Evolutionary conservation across 202 grass and related monocot species (phyloP), one percentile per base, ranked within the genome.

Genomic region (Setaria italica): DNA sequence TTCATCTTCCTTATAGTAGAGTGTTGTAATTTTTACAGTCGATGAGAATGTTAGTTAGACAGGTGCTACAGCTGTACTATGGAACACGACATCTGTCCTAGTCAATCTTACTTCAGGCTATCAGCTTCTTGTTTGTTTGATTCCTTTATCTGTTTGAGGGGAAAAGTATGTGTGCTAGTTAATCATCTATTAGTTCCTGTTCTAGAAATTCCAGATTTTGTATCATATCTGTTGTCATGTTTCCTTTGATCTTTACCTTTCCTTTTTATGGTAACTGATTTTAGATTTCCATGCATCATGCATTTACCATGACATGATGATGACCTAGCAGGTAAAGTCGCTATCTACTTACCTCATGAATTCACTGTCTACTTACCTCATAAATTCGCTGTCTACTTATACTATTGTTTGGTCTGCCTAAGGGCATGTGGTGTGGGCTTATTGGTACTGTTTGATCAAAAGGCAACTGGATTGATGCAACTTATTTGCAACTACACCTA

Each of bases 61-160:
- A 62, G 62, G 17, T 12, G 11, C 17, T 65, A 54, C 72, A 58
- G 9, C 48, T 72, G 69, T 50, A 73, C 48, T 17, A 76, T n/a
- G 68, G 74, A 35, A 55, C 54, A 33, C 14, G 53, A 80, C 71
- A 68, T 77, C 73, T 74, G 41, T 83, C 68, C 37, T 20, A 67
- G 59, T 73, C 74, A 90, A 78, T 83, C 73, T 74, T 64, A 84
- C 70, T 77, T 84, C 49, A 80, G 53, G 56, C 53, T 80, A 25
- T 84, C 42, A 80, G 70, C 77, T 85, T 80, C 60, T 45, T 43
- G 13, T 84, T 91, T 88, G 89, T 87, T 84, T 85, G 81, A 85
- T 88, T 66, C 85, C 37, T 56, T 25, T 91, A 85, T 88, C 77
- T 80, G 42, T 84, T 72, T 43, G 29, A 80, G 49, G 43, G 35